phyloP scores from a whole-genome alignment of 257 asterid species.

The Solanum pinnatisectum region DNA sequence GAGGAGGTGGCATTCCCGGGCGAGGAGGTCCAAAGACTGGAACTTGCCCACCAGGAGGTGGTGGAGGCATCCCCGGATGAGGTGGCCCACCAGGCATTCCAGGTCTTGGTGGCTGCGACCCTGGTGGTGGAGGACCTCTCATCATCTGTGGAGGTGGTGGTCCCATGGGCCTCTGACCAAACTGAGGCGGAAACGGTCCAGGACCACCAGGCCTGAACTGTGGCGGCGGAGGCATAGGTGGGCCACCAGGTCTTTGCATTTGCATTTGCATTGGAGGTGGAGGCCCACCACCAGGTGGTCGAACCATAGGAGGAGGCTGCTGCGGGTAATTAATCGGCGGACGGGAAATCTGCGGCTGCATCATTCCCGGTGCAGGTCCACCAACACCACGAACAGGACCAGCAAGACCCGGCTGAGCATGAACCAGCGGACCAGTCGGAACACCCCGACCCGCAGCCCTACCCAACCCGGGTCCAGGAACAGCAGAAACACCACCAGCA shows the following conservation, averaged over 20 bases:
- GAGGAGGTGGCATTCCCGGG: constrained; percentile 90
- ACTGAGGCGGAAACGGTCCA: constrained; percentile 46
- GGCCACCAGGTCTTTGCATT: constrained; percentile 38
- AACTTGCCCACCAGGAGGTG: constrained; percentile 58
- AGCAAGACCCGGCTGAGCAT: constrained; percentile 84
- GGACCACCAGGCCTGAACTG: constrained; percentile 7
- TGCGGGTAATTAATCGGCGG: constrained; percentile 58
- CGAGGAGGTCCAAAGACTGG: constrained; percentile 69
- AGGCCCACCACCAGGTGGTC: constrained; percentile 34
- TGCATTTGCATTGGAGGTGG: constrained; percentile 38
- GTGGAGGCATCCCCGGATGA: constrained; percentile 72
- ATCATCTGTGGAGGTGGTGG: constrained; percentile 66
- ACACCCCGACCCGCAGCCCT: constrained; percentile 87
- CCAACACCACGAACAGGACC: constrained; percentile 91
- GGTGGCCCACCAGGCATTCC: constrained; percentile 68
- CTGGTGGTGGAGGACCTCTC: constrained; percentile 84
- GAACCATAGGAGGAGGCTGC: constrained; percentile 18
- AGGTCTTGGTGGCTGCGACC: constrained; percentile 48
- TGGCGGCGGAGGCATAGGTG: constrained; percentile 33
- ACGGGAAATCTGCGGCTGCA: constrained; percentile 92
- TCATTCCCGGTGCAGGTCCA: constrained; percentile 90
- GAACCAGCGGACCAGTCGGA: constrained; percentile 46
- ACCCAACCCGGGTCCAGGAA: constrained; percentile 76
- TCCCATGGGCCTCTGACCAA: constrained; percentile 65
- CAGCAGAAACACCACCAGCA: constrained; percentile 23